These are phyloP conservation scores for Exobasidium rhododendri DNA, from an alignment of 1,284 basidiomycete species.

Conservation along the genomic window DNA sequence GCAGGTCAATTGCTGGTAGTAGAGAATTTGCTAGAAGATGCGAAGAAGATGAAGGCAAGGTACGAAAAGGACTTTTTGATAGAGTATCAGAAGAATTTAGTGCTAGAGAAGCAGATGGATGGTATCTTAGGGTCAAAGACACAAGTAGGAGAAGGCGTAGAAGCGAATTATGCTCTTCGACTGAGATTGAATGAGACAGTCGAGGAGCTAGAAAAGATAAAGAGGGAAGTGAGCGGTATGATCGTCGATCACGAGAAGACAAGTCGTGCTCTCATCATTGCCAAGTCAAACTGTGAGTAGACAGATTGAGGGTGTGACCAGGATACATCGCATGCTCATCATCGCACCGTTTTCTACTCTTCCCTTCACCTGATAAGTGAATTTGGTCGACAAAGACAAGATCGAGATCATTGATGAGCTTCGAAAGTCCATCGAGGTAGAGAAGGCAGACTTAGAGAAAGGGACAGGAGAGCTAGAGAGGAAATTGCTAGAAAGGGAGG, in stretches of 20 bases:
- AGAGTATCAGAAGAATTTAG: constrained; percentile 76
- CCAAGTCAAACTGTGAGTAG: constrained; percentile 72
- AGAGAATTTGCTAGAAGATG: constrained; percentile 85
- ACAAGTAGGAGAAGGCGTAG: constrained; percentile 71
- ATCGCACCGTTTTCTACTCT: too few relatives aligned
- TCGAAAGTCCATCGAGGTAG: constrained; percentile 81
- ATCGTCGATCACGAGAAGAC: constrained; percentile 69
- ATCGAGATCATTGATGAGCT: constrained; percentile 67
- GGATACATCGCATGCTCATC: constrained; percentile 56
- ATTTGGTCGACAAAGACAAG: constrained; percentile 58
- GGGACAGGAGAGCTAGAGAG: constrained; percentile 67
- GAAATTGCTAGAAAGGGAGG: constrained; percentile 69
- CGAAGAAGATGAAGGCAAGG: constrained; percentile 79
- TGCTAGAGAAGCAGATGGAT: constrained; percentile 77
- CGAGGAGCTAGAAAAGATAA: constrained; percentile 72
- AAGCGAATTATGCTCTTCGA: constrained; percentile 80
- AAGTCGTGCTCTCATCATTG: constrained; percentile 71
- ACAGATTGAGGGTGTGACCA: constrained; percentile 60
- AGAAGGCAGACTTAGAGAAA: constrained; percentile 71
- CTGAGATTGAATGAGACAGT: constrained; percentile 82
- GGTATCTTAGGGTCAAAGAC: constrained; percentile 78
- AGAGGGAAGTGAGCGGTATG: constrained; percentile 68
- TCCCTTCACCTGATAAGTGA: too few relatives aligned
- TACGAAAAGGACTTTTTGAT: constrained; percentile 86
- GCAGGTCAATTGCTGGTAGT: constrained; percentile 73